These are phyloP conservation scores for Juglanconis juglandina DNA, from an alignment of 2,329 filamentous ascomycete genomes.

Conservation along the genomic window DNA sequence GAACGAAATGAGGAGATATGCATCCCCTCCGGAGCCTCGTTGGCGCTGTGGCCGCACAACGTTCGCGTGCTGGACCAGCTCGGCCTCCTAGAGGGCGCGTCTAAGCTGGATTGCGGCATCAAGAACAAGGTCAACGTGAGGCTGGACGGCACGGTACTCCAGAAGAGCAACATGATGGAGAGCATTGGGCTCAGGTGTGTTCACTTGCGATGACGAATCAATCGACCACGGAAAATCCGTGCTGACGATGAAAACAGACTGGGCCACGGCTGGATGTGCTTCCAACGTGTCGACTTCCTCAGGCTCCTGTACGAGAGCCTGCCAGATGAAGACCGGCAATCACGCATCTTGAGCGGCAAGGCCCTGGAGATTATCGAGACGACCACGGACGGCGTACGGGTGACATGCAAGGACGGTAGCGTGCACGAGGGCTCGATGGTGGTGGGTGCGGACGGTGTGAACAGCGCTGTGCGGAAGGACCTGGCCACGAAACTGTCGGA, in stretches of 20 bases:
- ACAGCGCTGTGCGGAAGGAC: constrained; percentile 22
- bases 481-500: constrained; percentile 16
- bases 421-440: constrained; percentile 24
- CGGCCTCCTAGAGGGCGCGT: constrained; percentile 22
- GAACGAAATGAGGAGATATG: constrained; percentile 24
- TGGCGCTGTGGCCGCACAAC: constrained; percentile 26
- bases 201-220: neutral
- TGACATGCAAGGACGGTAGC: constrained; percentile 22
- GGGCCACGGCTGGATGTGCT: constrained; percentile 23
- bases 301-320: constrained; percentile 21
- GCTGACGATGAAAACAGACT: constrained; percentile 15
- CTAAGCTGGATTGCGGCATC: constrained; percentile 16
- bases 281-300: constrained; percentile 21
- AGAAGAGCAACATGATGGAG: constrained; percentile 21
- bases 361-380: constrained; percentile 19
- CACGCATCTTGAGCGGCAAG: constrained; percentile 20
- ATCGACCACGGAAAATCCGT: neutral
- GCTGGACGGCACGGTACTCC: constrained; percentile 19
- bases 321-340: constrained; percentile 12
- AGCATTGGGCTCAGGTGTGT: constrained; percentile 16
- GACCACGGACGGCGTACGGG: constrained; percentile 18
- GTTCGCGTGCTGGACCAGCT: constrained; percentile 28
- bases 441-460: constrained; percentile 25
- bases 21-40: constrained; percentile 22
- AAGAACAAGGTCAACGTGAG: constrained; percentile 20